Percentiles rank a stretch among this genome's conserved stretches.
These are phyloP conservation scores for Cercophora samala DNA, from an alignment of 495 filamentous ascomycete genomes.

Conservation along the genomic window DNA sequence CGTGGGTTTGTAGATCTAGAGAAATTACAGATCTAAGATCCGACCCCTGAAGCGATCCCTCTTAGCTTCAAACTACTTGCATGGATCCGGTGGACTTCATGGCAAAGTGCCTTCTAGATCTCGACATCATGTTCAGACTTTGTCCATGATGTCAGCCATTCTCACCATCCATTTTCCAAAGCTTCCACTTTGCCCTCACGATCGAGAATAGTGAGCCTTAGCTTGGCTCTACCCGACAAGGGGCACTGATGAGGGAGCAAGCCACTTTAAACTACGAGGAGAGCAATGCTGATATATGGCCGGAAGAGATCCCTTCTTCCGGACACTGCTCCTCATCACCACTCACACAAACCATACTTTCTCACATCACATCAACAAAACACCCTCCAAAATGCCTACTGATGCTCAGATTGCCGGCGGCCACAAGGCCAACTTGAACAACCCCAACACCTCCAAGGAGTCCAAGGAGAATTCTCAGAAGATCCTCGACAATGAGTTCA, in stretches of 20 bases:
- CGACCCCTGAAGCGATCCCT: neutral
- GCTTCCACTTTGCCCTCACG: too few relatives aligned
- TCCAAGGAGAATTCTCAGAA: slow-evolving; percentile 40
- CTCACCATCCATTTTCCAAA: neutral
- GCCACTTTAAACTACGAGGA: neutral
- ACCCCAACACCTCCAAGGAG: slow-evolving; percentile 41
- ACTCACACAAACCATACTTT: neutral
- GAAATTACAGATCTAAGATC: neutral
- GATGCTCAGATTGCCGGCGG: slow-evolving; percentile 43
- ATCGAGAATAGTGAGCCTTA: neutral
- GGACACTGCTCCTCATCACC: neutral
- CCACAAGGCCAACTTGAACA: slow-evolving; percentile 50
- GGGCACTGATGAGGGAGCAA: neutral
- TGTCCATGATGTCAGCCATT: neutral
- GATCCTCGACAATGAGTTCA: slow-evolving; percentile 44
- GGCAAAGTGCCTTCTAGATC: neutral
- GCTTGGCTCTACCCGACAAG: neutral
- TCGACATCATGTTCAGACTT: neutral
- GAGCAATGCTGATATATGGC: neutral
- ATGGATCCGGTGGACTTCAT: neutral
- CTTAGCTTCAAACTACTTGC: neutral
- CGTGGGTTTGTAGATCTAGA: neutral
- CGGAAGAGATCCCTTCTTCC: neutral
- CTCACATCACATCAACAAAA: neutral
- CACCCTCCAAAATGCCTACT: slow-evolving; percentile 30